Conservation (phyloP, 2,329 filamentous ascomycete genomes). For the Fusarium gaditjirri region DNA sequence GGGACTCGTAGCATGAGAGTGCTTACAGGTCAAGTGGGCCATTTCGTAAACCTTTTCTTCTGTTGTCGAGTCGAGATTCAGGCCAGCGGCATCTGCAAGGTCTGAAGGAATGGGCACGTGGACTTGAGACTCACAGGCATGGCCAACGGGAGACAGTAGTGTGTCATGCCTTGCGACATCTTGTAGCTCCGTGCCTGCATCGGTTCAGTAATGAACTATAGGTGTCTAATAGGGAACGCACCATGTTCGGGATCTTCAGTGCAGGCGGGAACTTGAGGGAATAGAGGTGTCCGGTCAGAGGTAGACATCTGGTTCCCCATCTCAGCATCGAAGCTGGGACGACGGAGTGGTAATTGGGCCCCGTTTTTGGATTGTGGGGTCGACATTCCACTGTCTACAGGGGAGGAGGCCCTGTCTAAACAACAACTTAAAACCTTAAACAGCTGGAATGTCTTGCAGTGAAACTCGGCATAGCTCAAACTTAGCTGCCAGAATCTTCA, state of each 20-base stretch:
- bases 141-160: rapidly evolving
- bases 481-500: rapidly evolving
- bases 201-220: rapidly evolving
- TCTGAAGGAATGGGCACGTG: background rate
- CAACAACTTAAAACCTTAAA: no score
- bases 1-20: no score
- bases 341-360: rapidly evolving
- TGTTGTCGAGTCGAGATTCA: rapidly evolving
- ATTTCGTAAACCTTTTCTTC: background rate
- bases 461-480: rapidly evolving
- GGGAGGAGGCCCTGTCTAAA: background rate
- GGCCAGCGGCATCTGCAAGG: background rate
- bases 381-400: background rate
- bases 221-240: rapidly evolving
- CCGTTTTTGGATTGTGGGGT: background rate
- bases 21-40: background rate
- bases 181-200: background rate
- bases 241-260: background rate
- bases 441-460: rapidly evolving
- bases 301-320: background rate
- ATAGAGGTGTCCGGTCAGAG: background rate
- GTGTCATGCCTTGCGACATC: rapidly evolving
- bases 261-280: rapidly evolving
- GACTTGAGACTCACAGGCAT: background rate
- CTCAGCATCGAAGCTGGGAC: background rate